These are phyloP conservation scores for Vigna unguiculata DNA, from an alignment of 306 rosid genomes.

Conservation along the genomic window DNA sequence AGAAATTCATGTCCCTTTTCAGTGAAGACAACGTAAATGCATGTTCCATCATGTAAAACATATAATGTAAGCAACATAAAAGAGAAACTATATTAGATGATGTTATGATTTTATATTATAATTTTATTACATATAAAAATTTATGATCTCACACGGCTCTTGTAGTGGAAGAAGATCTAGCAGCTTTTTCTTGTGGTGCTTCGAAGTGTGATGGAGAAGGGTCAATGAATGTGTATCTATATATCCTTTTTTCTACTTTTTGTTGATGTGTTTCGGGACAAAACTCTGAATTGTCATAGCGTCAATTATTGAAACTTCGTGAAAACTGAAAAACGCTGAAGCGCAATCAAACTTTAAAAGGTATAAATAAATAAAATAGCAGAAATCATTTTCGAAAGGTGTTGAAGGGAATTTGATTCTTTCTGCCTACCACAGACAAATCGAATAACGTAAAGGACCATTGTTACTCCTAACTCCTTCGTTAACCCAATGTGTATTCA, in stretches of 20 bases:
- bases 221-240: slow-evolving; percentile 12
- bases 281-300: not conserved
- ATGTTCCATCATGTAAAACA: slow-evolving; percentile 64
- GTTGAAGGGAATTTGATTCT: slow-evolving; percentile 58
- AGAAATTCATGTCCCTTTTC: slow-evolving; percentile 65
- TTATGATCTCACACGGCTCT: not conserved
- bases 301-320: slow-evolving; percentile 49
- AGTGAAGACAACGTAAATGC: slow-evolving; percentile 90
- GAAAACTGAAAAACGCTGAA: slow-evolving; percentile 49
- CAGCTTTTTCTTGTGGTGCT: not conserved
- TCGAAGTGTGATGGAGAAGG: slow-evolving; percentile 33
- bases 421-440: slow-evolving; percentile 51
- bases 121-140: not conserved
- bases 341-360: slow-evolving; percentile 39
- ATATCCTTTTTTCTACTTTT: not conserved
- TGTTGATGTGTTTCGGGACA: not conserved
- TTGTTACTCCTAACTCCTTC: slow-evolving; percentile 42
- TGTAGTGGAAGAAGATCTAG: not conserved
- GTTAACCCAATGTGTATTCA: slow-evolving; percentile 22
- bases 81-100: not conserved
- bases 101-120: too few relatives aligned
- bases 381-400: slow-evolving; percentile 44
- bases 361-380: slow-evolving; percentile 36
- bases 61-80: slow-evolving; percentile 43
- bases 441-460: slow-evolving; percentile 44